Evolutionary conservation across 441 rosid species (phyloP), one percentile per base, ranked within the genome.

Genomic region (Brassica balearica): DNA sequence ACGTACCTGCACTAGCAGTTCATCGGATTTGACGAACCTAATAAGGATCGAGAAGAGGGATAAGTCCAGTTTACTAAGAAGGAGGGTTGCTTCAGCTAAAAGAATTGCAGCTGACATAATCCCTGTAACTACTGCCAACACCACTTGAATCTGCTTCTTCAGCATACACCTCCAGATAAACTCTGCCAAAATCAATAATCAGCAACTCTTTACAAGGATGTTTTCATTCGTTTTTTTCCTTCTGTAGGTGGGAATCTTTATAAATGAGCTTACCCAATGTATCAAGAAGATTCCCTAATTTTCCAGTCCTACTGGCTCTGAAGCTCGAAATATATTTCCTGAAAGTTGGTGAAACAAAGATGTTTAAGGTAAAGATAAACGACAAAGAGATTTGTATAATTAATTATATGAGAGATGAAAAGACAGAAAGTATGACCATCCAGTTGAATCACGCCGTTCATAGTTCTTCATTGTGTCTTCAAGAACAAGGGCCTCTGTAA

Each of bases 321-420:
- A 94, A 88, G 90, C 97, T 94, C 69, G 99, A 96, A 38, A 96
- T 77, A 78, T 90, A 96, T 89, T 85, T 91, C 98, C 99, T 96
- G 82, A 69, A 79, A 80, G 11, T 73, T 9, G 74, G 36, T 71
- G 46, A 55, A 77, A 23, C 38, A 71, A 27, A 48, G 59, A 60
- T 17, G 38, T 62, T 77, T 74, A 60, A 77, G 83, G 74, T 75
- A 75, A 46, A 25, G 60, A 53, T 2, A 20, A 48, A 68, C 11
- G 32, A 27, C 36, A 61, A 41, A 27, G 67, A 27, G 20, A 51
- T 59, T 72, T 68, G 34, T 62, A 68, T 11, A 77, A 41, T 17
- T 17, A 17, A 17, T 5, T 48, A 71, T 62, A 62, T 79, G 69
- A 32, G 43, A 69, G 51, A 74, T 71, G 63, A 76, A 32, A 66